Evolutionary conservation across 208 protist species (phyloP).

Genomic region (Leishmania arabica): DNA sequence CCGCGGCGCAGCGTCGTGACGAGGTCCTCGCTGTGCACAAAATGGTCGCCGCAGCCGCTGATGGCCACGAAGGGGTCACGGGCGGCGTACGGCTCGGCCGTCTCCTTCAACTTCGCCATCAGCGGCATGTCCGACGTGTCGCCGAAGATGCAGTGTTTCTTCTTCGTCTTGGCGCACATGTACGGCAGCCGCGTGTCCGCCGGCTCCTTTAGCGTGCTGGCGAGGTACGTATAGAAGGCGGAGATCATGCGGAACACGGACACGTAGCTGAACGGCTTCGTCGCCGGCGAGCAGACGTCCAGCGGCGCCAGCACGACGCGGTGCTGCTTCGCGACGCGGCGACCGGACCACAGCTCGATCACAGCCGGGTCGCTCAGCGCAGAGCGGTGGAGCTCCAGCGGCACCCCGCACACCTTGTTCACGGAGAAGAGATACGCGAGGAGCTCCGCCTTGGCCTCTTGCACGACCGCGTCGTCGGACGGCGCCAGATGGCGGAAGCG

Average conservation of each 20-base stretch:
- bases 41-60: conserved; percentile 84
- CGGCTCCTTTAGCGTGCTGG: conserved; percentile 39
- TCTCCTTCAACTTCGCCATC: conserved; percentile 47
- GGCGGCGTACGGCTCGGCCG: conserved; percentile 64
- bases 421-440: conserved; percentile 82
- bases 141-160: conserved; percentile 69
- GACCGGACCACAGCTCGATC: conserved; percentile 50
- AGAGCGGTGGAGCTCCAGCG: conserved; percentile 87
- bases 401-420: conserved; percentile 72
- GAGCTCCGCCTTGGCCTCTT: conserved; percentile 66
- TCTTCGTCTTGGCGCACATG: conserved; percentile 60
- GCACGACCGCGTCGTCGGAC: conserved; percentile 42
- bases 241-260: conserved; percentile 73
- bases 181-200: conserved; percentile 62
- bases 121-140: conserved; percentile 50
- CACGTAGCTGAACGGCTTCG: conserved; percentile 54
- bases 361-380: conserved; percentile 80
- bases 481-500: conserved; percentile 30
- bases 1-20: conserved; percentile 77
- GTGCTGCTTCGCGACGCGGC: conserved; percentile 55
- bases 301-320: conserved; percentile 80
- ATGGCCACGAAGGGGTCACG: conserved; percentile 86
- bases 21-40: conserved; percentile 81
- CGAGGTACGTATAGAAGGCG: conserved; percentile 78
- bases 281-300: conserved; percentile 36